Conservation (phyloP, 2,329 filamentous ascomycete species). For the Stylonectria norvegica region DNA sequence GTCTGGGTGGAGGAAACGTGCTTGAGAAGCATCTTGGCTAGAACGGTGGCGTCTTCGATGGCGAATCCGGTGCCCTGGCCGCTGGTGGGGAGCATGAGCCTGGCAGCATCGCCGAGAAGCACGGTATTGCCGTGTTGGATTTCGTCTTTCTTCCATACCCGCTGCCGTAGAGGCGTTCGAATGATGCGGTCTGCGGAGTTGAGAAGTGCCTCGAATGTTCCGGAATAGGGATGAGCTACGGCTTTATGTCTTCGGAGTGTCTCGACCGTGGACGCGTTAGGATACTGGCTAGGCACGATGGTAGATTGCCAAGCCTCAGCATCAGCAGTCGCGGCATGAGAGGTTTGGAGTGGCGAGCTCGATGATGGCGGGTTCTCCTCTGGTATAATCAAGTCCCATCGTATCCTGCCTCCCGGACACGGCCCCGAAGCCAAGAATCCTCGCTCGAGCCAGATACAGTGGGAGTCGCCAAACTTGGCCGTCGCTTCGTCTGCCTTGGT, state of each 20-base stretch:
- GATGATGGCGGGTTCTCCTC: constrained; percentile 14
- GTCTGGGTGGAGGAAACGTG: constrained; percentile 3
- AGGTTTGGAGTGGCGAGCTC: constrained; percentile 1
- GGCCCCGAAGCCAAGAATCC: constrained; percentile 20
- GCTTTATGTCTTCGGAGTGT: constrained; percentile 11
- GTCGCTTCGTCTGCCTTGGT: constrained; percentile 1
- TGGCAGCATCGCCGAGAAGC: constrained; percentile 22
- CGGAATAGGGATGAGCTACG: constrained; percentile 20
- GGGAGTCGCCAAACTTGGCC: constrained; percentile 13
- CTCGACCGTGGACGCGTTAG: constrained; percentile 8
- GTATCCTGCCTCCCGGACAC: constrained; percentile 15
- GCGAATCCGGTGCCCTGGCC: constrained; percentile 26
- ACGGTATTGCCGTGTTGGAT: constrained; percentile 20
- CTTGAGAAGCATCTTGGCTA: constrained; percentile 17
- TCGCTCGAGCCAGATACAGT: constrained; percentile 14
- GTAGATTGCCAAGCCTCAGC: constrained; percentile 14
- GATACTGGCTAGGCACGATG: constrained; percentile 14
- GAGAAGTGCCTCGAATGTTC: constrained; percentile 17
- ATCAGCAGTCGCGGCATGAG: background rate
- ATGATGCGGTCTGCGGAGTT: constrained; percentile 22
- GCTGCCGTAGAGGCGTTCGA: constrained; percentile 22
- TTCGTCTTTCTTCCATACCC: constrained; percentile 22
- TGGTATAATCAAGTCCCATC: constrained; percentile 25
- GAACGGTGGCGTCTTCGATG: constrained; percentile 24
- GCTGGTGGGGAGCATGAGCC: constrained; percentile 25